Evolutionary conservation across 2,329 filamentous ascomycete genomes (phyloP), one percentile per base, ranked within the genome.

Genomic region (Calonectria pseudoreteaudii): DNA sequence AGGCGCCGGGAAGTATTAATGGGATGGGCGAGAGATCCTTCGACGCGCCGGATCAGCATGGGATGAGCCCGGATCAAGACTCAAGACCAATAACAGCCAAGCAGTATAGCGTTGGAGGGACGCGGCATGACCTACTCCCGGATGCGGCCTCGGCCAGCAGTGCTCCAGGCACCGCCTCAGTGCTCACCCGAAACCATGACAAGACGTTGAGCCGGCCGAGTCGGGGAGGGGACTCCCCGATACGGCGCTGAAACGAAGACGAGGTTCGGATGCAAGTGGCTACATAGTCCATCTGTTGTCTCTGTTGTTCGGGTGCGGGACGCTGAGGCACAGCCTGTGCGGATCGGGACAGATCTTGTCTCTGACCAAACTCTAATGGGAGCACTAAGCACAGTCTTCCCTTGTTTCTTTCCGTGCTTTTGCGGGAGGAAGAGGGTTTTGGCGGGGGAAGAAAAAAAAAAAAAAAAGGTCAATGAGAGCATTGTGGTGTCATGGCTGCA

Each of bases 161-260:
- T 10, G 7, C 6, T 34, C 31, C 26, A 41, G 34, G 44, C 58
- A 68, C 66, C 23, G 70, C 70, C 65, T 50, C 49, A 68, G 41
- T 26, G 56, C 50, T 66, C 50, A 31, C 31, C 70, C 66, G 65
- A 72, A 64, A 68, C 70, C 26, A 14, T 56, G 70, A 68, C 56
- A 72, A 71, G 52, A 60, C 38, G 38, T 58, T 47, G 47, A 66
- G 66, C 50, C 28, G 18, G 50, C 62, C 38, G 30, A 58, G 62
- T 58, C 38, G 41, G 62, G 18, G 50, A 34, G 26, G 58, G 26
- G 31, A 50, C 13, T 20, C 60, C 56, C 70, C 56, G 70, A 68
- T 47, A 72, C 70, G 34, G 66, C 52, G 53, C 34, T 73, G 71
- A 73, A 73, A 73, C 71, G 16, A 66, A 67, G 47, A 36, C 34